Evolutionary conservation across 2,329 filamentous ascomycete species (phyloP), one percentile per base, ranked within the genome.

Genomic region (Trematosphaeria pertusa): DNA sequence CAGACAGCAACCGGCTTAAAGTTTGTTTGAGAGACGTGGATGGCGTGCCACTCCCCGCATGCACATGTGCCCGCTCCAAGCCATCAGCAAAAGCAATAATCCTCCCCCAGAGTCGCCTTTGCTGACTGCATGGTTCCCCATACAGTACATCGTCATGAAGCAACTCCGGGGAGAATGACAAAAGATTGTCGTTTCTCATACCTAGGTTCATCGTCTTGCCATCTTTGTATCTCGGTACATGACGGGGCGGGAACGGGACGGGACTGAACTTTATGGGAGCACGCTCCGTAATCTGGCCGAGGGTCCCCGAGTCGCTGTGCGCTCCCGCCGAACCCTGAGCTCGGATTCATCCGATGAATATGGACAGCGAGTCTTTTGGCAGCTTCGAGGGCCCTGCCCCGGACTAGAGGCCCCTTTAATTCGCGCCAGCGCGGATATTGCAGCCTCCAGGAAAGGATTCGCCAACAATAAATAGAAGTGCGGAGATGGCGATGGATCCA

Each of bases 261-360:
- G 58, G 52, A 44, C 43, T 46, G 50, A 59, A 54, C 49, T 61
- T 47, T 61, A 59, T 59, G 48, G 36, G 44, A 56, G 65, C 66
- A 70, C 64, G 64, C 59, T 61, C 65, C 65, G 48, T 53, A 55
- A 45, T 42, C 46, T 68, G 65, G 64, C 62, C 63, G 50, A 47
- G 22, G 36, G 49, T 45, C 50, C 47, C 48, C 48, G 39, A 7
- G 12, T 28, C 8, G 24, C 24, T 28, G 8, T 37, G 19, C 37
- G 45, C 46, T 58, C 52, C 59, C 46, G 48, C 35, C 46, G 50
- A 56, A 57, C 58, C 54, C 51, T 59, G 51, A 54, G 47, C 32
- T 64, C 63, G 64, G 64, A 43, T 50, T 43, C 46, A 54, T 46
- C 62, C 59, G 61, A 61, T 46, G 35, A 48, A 44, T 54, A 45